These are phyloP conservation scores for Mallotus nudiflorus DNA, from an alignment of 345 rosid genomes.

Conservation along the genomic window DNA sequence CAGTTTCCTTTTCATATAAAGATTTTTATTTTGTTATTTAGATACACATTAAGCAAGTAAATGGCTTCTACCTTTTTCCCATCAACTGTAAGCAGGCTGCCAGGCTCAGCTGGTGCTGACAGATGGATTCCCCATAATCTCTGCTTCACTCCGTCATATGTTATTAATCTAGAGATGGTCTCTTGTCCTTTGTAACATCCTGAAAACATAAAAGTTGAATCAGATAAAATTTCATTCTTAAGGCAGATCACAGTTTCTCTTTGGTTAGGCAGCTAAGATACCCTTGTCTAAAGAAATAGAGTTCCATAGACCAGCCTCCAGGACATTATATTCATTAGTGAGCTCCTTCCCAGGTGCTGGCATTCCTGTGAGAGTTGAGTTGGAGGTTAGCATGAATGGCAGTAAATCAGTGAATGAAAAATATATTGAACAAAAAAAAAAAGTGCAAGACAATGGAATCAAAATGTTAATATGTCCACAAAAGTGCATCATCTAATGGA, in stretches of 20 bases:
- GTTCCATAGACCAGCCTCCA: conserved; percentile 92
- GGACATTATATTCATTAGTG: conserved; percentile 72
- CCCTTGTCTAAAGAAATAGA: conserved; percentile 84
- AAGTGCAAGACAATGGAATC: neutral
- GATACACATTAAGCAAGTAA: neutral
- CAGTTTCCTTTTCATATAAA: neutral
- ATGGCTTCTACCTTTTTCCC: conserved; percentile 58
- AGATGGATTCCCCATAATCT: conserved; percentile 70
- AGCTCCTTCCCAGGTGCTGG: conserved; percentile 92
- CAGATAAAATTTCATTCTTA: neutral
- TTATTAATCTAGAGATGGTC: conserved; percentile 78
- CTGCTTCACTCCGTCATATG: conserved; percentile 87
- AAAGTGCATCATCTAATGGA: too few relatives aligned
- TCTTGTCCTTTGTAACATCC: conserved; percentile 97
- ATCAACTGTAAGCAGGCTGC: conserved; percentile 55
- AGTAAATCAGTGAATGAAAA: too few relatives aligned
- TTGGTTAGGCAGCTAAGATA: conserved; percentile 20
- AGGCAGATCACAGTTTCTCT: neutral
- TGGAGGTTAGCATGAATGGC: neutral
- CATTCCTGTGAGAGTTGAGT: conserved; percentile 57
- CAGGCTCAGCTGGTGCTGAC: conserved; percentile 75
- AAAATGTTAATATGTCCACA: neutral
- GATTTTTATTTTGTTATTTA: too few relatives aligned
- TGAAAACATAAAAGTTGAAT: conserved; percentile 25
- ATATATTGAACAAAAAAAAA: neutral